These are phyloP conservation scores for Lathyrus oleraceus DNA, from an alignment of 306 rosid species.

Conservation along the genomic window DNA sequence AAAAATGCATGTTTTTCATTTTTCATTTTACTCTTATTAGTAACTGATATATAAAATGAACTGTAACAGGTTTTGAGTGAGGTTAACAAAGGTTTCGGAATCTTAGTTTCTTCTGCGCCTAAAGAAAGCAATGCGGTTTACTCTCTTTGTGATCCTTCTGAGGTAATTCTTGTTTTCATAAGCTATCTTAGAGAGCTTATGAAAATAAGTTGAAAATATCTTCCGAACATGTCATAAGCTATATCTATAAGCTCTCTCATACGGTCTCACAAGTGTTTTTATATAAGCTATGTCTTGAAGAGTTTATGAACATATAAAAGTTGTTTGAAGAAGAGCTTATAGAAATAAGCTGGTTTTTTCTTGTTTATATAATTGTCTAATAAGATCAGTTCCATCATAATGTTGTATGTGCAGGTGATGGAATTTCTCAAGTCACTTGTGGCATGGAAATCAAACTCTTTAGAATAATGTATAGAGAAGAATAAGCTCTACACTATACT, in stretches of 20 bases:
- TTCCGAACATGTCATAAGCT: not conserved
- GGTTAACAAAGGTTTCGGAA: slow-evolving; percentile 67
- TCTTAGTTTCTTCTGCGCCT: slow-evolving; percentile 72
- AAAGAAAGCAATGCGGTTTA: slow-evolving; percentile 79
- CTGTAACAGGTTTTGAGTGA: slow-evolving; percentile 80
- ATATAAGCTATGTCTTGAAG: no score
- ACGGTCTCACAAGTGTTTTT: not conserved
- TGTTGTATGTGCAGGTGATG: slow-evolving; percentile 74
- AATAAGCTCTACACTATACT: slow-evolving; percentile 41
- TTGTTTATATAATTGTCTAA: not conserved
- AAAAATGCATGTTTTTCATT: no score
- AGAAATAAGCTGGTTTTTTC: not conserved
- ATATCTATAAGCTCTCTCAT: not conserved
- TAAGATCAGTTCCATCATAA: not conserved
- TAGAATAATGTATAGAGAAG: slow-evolving; percentile 43
- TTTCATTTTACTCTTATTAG: no score
- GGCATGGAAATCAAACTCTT: slow-evolving; percentile 62
- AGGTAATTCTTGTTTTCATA: slow-evolving; percentile 49
- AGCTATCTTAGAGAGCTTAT: not conserved
- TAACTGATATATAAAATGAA: no score
- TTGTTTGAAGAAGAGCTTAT: no score
- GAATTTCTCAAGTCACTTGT: slow-evolving; percentile 80
- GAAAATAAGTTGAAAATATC: not conserved
- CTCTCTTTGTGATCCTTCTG: slow-evolving; percentile 82
- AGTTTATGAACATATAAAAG: no score